phyloP scores from a whole-genome alignment of 2,329 filamentous ascomycete genomes.

The Stagonosporopsis tanaceti region DNA sequence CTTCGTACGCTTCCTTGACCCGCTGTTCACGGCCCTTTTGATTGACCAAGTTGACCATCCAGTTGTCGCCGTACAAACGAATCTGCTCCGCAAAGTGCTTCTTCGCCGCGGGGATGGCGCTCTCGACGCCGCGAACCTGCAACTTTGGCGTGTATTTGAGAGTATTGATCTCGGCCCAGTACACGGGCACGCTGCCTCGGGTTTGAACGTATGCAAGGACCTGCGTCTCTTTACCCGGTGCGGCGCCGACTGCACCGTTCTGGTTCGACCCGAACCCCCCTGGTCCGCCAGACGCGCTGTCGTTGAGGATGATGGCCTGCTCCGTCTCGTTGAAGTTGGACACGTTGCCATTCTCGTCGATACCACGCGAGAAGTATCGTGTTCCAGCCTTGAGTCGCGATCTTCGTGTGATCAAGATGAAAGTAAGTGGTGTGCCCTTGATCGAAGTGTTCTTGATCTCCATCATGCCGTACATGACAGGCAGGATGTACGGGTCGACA shows the following conservation, averaged over 20 bases:
- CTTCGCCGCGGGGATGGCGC: conserved; percentile 77
- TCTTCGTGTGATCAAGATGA: conserved; percentile 86
- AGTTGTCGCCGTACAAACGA: conserved; percentile 91
- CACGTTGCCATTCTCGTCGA: conserved; percentile 93
- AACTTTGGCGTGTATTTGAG: conserved; percentile 90
- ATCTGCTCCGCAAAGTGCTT: conserved; percentile 96
- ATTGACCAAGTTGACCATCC: conserved; percentile 96
- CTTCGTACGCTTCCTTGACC: conserved; percentile 93
- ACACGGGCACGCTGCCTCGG: conserved; percentile 92
- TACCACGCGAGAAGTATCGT: conserved; percentile 90
- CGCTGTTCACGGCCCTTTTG: conserved; percentile 89
- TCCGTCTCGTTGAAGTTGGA: conserved; percentile 99
- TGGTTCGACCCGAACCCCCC: conserved; percentile 82
- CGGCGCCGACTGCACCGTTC: conserved; percentile 67
- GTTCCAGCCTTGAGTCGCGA: conserved; percentile 90
- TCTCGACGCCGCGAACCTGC: conserved; percentile 84
- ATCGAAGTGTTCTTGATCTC: conserved; percentile 87
- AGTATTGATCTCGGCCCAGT: conserved; percentile 95
- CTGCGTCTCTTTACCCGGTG: conserved; percentile 77
- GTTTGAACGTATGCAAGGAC: conserved; percentile 96
- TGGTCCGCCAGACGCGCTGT: conserved; percentile 72
- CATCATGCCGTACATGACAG: conserved; percentile 95
- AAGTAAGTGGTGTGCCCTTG: conserved; percentile 83
- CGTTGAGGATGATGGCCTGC: conserved; percentile 89
- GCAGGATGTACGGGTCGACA: conserved; percentile 90